Evolutionary conservation across 1,139 yeast species (phyloP).

Genomic region (Sugiyamaella castrensis): DNA sequence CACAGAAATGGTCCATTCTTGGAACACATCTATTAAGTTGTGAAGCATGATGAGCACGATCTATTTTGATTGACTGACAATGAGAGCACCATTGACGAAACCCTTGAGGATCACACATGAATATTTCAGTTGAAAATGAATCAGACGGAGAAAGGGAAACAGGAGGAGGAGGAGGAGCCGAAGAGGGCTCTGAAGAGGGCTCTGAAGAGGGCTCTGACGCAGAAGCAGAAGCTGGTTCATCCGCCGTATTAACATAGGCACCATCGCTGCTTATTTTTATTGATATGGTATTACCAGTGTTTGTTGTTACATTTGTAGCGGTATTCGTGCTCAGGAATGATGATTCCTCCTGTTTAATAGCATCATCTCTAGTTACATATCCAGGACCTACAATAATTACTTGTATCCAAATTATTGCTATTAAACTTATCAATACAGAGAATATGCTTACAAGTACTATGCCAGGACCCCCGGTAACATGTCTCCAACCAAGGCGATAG

Average conservation of each 20-base stretch:
- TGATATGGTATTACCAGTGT: too few relatives aligned
- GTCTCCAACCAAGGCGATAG: conserved; percentile 36
- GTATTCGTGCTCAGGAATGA: background rate
- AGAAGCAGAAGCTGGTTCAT: too few relatives aligned
- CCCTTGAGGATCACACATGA: conserved; percentile 43
- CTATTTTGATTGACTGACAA: conserved; percentile 83
- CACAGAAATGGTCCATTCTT: conserved; percentile 74
- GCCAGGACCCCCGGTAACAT: conserved; percentile 29
- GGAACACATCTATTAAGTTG: conserved; percentile 67
- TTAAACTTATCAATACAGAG: conserved; percentile 23
- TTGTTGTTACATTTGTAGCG: background rate
- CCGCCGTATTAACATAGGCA: too few relatives aligned
- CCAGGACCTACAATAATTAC: conserved; percentile 40
- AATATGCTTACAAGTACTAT: conserved; percentile 34
- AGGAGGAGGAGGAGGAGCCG: conserved; percentile 12
- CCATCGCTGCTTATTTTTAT: too few relatives aligned
- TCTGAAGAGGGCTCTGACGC: background rate
- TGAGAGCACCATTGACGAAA: conserved; percentile 61
- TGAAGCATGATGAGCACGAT: conserved; percentile 78
- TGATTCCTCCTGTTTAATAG: background rate
- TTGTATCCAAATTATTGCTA: conserved; percentile 27
- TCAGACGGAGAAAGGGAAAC: background rate
- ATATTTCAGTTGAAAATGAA: conserved; percentile 27
- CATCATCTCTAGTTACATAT: conserved; percentile 11
- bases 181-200: background rate